These are phyloP conservation scores for Geoglossum glabrum DNA, from an alignment of 495 filamentous ascomycete species.

Conservation along the genomic window DNA sequence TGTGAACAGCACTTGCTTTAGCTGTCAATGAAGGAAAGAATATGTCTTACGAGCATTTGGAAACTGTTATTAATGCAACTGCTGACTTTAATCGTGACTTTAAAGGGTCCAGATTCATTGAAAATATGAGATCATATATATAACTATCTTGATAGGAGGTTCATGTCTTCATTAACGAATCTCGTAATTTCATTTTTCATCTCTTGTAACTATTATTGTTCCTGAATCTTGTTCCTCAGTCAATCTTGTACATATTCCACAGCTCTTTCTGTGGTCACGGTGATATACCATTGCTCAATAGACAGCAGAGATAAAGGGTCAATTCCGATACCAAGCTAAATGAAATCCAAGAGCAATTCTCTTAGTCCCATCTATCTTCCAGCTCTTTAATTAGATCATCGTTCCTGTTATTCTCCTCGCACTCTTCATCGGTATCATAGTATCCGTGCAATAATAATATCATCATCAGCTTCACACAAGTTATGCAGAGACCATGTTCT, in stretches of 20 bases:
- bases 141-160: not conserved
- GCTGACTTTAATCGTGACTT: conserved; percentile 2
- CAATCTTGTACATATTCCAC: not conserved
- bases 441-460: too few species aligned
- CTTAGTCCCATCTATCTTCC: too few species aligned
- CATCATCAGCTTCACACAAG: too few species aligned
- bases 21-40: not conserved
- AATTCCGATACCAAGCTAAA: too few species aligned
- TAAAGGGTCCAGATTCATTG: not conserved
- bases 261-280: not conserved
- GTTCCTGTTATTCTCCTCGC: too few species aligned
- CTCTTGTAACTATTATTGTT: not conserved
- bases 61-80: not conserved
- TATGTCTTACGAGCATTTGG: conserved; percentile 1
- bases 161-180: not conserved
- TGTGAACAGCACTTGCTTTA: too few species aligned
- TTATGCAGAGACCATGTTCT: too few species aligned
- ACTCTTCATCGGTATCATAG: too few species aligned
- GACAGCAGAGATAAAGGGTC: too few species aligned
- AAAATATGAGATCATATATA: conserved; percentile 1
- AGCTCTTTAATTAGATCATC: too few species aligned
- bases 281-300: too few species aligned
- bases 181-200: not conserved
- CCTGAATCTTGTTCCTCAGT: not conserved
- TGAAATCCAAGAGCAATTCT: too few species aligned